A percentile compares a stretch with the other conserved stretches of the same genome.
These are phyloP conservation scores for Amylocarpus encephaloides DNA, from an alignment of 2,329 filamentous ascomycete genomes.

Conservation along the genomic window DNA sequence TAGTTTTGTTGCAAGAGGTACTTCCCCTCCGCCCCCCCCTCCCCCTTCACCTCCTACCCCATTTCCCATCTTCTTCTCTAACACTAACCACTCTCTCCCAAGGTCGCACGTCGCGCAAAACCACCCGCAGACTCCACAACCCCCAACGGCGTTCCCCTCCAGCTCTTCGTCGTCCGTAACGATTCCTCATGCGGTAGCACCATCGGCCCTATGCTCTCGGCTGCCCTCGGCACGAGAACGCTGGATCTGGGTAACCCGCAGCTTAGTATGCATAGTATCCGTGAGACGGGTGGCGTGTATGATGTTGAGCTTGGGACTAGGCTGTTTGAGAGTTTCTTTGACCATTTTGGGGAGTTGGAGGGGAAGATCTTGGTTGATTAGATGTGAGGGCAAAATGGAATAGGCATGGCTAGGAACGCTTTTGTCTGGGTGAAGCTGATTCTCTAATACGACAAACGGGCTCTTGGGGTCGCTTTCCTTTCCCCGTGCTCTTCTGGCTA, in stretches of 20 bases:
- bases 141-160: slow-evolving; percentile 70
- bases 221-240: slow-evolving; percentile 78
- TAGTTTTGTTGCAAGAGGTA: slow-evolving; percentile 78
- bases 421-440: too few species aligned
- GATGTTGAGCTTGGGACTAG: slow-evolving; percentile 83
- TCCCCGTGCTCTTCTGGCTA: too few species aligned
- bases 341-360: slow-evolving; percentile 76
- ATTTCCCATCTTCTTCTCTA: too few species aligned
- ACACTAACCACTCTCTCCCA: background rate
- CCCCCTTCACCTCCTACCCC: background rate
- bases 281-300: slow-evolving; percentile 82
- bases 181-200: slow-evolving; percentile 93
- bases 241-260: slow-evolving; percentile 92
- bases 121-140: slow-evolving; percentile 40
- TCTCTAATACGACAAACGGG: too few species aligned
- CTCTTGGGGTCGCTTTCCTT: too few species aligned
- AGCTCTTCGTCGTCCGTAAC: slow-evolving; percentile 94
- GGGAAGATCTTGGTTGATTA: slow-evolving; percentile 78
- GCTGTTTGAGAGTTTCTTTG: slow-evolving; percentile 82
- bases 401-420: too few species aligned
- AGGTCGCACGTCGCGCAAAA: slow-evolving; percentile 57
- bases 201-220: slow-evolving; percentile 93
- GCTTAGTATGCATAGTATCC: slow-evolving; percentile 93
- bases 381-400: background rate
- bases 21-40: background rate